A percentile compares a stretch with the other conserved stretches of the same genome.
Conservation (phyloP, 2,329 filamentous ascomycete genomes). For the Fusarium circinatum region DNA sequence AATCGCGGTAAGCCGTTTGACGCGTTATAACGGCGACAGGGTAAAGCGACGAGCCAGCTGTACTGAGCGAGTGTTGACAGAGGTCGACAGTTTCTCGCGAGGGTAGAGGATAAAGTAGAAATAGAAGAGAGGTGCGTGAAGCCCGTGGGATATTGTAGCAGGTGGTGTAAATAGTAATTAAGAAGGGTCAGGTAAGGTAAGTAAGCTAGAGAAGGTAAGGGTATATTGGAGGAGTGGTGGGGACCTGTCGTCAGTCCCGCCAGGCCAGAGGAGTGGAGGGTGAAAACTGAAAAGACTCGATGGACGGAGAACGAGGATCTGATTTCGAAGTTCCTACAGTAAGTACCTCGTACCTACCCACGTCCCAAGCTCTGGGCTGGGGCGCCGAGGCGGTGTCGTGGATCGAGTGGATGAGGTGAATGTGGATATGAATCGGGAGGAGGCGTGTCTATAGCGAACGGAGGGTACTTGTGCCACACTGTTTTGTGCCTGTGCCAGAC, state of each 20-base stretch:
- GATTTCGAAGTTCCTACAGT: conserved; percentile 16
- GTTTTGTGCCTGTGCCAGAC: conserved; percentile 34
- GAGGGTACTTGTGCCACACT: conserved; percentile 29
- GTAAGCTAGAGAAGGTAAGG: conserved; percentile 38
- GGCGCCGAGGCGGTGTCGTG: conserved; percentile 45
- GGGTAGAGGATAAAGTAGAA: conserved; percentile 24
- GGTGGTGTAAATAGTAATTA: conserved; percentile 42
- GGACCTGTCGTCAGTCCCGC: conserved; percentile 40
- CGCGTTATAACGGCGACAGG: conserved; percentile 10
- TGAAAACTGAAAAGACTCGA: conserved; percentile 30
- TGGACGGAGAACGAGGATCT: conserved; percentile 32
- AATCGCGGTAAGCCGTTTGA: conserved; percentile 33
- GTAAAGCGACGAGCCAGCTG: conserved; percentile 22
- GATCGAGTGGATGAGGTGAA: conserved; percentile 41
- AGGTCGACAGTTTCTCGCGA: conserved; percentile 25
- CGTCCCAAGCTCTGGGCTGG: conserved; percentile 40
- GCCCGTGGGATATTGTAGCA: conserved; percentile 37
- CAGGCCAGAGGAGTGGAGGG: conserved; percentile 19
- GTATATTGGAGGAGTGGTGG: conserved; percentile 43
- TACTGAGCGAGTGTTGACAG: conserved; percentile 36
- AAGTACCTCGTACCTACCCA: conserved; percentile 41
- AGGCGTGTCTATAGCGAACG: conserved; percentile 28
- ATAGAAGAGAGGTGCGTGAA: conserved; percentile 36
- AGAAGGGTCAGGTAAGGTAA: conserved; percentile 36
- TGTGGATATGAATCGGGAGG: conserved; percentile 34